A percentile compares a stretch with the other conserved stretches of the same genome.
These are phyloP conservation scores for Knoxdaviesia capensis DNA, from an alignment of 2,329 filamentous ascomycete genomes.

Conservation along the genomic window DNA sequence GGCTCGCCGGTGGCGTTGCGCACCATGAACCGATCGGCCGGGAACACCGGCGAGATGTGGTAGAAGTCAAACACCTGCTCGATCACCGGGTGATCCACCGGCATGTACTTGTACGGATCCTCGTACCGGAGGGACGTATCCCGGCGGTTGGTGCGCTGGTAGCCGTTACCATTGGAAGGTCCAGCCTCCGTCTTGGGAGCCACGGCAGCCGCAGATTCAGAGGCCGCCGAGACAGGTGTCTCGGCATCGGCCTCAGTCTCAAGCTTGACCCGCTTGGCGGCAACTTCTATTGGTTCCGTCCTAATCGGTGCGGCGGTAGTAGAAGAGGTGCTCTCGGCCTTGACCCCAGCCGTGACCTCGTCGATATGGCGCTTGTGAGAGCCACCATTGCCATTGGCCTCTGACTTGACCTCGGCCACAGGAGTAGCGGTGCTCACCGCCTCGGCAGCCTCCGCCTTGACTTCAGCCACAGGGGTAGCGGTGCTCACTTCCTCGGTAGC, in stretches of 20 bases:
- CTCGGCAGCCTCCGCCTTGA: slow-evolving; percentile 6
- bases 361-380: too few species aligned
- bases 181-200: background rate
- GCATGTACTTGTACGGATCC: slow-evolving; percentile 87
- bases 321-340: too few species aligned
- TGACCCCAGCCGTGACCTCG: too few species aligned
- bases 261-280: slow-evolving; percentile 2
- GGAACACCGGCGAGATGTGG: slow-evolving; percentile 64
- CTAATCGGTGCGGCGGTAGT: too few species aligned
- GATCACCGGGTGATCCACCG: slow-evolving; percentile 55
- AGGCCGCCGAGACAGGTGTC: background rate
- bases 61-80: slow-evolving; percentile 68
- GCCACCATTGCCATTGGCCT: slow-evolving; percentile 1
- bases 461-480: slow-evolving; percentile 12
- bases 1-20: slow-evolving; percentile 78
- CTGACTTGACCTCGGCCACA: background rate
- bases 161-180: background rate
- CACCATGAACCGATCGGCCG: slow-evolving; percentile 83
- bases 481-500: slow-evolving; percentile 14
- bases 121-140: slow-evolving; percentile 34
- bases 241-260: slow-evolving; percentile 3
- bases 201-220: background rate
- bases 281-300: background rate
- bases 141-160: slow-evolving; percentile 10
- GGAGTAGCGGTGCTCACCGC: slow-evolving; percentile 4